These are phyloP conservation scores for Abelmoschus esculentus DNA, from an alignment of 345 rosid genomes.

Conservation along the genomic window DNA sequence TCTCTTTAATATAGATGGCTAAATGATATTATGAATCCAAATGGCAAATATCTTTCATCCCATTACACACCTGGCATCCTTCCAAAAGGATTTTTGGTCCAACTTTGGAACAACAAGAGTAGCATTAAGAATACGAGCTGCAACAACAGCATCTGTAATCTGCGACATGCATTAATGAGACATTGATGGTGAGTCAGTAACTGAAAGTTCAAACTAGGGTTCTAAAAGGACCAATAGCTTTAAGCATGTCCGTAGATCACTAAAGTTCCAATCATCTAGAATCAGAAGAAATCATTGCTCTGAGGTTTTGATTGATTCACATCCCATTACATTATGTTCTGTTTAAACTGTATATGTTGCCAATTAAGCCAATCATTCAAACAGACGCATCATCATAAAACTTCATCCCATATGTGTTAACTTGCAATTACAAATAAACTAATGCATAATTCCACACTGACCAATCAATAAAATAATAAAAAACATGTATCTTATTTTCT, in stretches of 20 bases:
- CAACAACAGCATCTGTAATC: conserved; percentile 98
- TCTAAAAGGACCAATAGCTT: neutral
- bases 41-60: conserved; percentile 2
- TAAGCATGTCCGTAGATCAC: conserved; percentile 1
- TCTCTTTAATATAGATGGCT: neutral
- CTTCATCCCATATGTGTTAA: neutral
- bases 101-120: conserved; percentile 93
- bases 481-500: neutral
- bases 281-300: neutral
- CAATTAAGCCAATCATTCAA: neutral
- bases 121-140: conserved; percentile 92
- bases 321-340: neutral
- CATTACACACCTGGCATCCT: conserved; percentile 72
- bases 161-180: conserved; percentile 23
- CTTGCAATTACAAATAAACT: neutral
- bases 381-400: neutral
- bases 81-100: conserved; percentile 98
- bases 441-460: neutral
- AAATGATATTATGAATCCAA: neutral
- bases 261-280: neutral
- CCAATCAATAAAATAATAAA: neutral
- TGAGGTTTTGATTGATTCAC: neutral
- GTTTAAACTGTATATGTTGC: neutral
- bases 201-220: neutral
- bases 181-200: neutral